Percentiles rank a stretch among this genome's conserved stretches.
These are phyloP conservation scores for Microcera coccophila DNA, from an alignment of 2,329 filamentous ascomycete species.

Conservation along the genomic window DNA sequence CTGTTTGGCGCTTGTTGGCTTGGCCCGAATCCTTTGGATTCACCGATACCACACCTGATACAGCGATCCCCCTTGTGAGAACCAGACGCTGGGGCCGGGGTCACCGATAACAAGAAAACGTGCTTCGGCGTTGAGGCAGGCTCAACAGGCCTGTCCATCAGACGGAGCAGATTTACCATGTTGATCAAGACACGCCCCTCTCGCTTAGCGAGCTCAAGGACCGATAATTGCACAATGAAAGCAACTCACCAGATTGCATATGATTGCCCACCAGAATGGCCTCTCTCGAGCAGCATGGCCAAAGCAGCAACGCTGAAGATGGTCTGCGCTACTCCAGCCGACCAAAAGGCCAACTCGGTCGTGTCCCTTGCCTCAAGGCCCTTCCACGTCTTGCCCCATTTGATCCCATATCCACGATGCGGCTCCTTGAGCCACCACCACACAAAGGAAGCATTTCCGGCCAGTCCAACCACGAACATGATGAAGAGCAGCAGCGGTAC, in stretches of 20 bases:
- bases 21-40: conserved; percentile 2
- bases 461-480: conserved; percentile 35
- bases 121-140: background rate
- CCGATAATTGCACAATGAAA: conserved; percentile 17
- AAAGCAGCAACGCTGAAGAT: conserved; percentile 38
- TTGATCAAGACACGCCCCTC: conserved; percentile 16
- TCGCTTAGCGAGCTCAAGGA: conserved; percentile 4
- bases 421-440: conserved; percentile 46
- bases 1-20: conserved; percentile 2
- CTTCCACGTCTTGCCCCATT: conserved; percentile 44
- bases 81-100: conserved; percentile 1
- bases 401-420: conserved; percentile 39
- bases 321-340: conserved; percentile 42
- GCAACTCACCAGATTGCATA: conserved; percentile 47
- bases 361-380: conserved; percentile 41
- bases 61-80: no score
- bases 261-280: conserved; percentile 46
- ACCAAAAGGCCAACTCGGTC: conserved; percentile 49
- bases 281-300: conserved; percentile 42
- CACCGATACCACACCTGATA: no score
- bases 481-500: conserved; percentile 35
- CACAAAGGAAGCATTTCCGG: conserved; percentile 41
- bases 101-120: conserved; percentile 2
- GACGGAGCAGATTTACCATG: background rate
- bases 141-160: conserved; percentile 4